Base-by-base conservation (phyloP, 2,329 filamentous ascomycete species). In the Ophiosphaerella narmari region DNA sequence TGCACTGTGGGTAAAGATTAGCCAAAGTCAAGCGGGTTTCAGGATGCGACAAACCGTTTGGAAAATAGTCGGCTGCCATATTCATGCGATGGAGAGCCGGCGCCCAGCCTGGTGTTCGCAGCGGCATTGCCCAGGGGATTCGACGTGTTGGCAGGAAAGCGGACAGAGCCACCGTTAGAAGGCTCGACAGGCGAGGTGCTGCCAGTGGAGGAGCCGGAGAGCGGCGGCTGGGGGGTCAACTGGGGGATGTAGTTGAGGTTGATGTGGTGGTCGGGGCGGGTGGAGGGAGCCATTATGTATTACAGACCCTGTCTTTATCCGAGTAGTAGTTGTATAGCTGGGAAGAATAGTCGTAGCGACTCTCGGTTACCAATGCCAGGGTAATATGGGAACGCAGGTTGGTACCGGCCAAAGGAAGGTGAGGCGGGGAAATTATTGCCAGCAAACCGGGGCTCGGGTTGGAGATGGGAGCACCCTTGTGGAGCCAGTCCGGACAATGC, bases 61-160 rank as follows among this genome's bases (percentile, higher is more conserved):
- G 91, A 91, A 76, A 89, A 97, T 52, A 97, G 80, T 66, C 93
- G 84, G 71, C 87, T 62, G 52, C 69, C 86, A 69, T 91, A 85
- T 62, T 97, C 94, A 79, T 96, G 92, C 76, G 92, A 97, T 67
- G 94, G 94, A 82, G 94, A 99, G 73, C 92, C 92, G 80, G 91
- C 86, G 80, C 92, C 91, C 70, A 93, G 89, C 78, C 93, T 80
- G 61, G 80, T 78, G 67, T 77, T 78, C 56, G 80, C 80, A 48
- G 83, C 77, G 48, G 82, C 78, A 48, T 73, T 75, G 50, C 75
- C 75, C 54, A 77, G 67, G 47, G 73, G 73, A 52, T 74, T 86
- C 40, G 87, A 79, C 55, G 88, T 78, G 51, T 86, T 86, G 70
- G 93, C 89, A 18, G 90, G 85, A 59, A 90, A 88, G 75, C 91